A percentile compares a stretch with the other conserved stretches of the same genome.
These are phyloP conservation scores for Penicillium angulare DNA, from an alignment of 495 filamentous ascomycete species.

Conservation along the genomic window DNA sequence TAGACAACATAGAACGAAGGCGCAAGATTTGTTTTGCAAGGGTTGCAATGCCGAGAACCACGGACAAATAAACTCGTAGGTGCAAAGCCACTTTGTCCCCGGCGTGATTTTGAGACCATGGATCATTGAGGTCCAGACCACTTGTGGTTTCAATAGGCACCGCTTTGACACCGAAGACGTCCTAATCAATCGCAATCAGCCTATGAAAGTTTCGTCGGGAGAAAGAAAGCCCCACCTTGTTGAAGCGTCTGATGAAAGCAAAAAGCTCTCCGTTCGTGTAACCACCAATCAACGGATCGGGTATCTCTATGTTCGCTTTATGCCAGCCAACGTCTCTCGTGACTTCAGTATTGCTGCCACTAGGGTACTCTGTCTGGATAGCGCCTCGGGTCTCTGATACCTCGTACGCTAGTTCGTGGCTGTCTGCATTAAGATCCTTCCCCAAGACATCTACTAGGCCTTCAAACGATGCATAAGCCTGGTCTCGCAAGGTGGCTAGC, in stretches of 20 bases:
- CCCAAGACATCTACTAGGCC: neutral
- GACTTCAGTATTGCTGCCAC: conserved; percentile 32
- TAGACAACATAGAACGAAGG: no score
- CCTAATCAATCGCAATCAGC: conserved; percentile 37
- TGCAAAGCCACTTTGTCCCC: conserved; percentile 73
- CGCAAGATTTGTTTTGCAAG: conserved; percentile 67
- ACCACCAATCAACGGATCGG: conserved; percentile 63
- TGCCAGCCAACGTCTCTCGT: conserved; percentile 72
- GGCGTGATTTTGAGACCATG: conserved; percentile 74
- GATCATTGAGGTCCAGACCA: conserved; percentile 70
- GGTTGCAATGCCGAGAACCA: conserved; percentile 60
- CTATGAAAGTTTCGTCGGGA: neutral
- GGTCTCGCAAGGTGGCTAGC: conserved; percentile 2
- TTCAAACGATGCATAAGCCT: neutral
- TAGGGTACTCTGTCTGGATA: conserved; percentile 1
- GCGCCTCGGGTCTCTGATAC: neutral
- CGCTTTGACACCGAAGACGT: conserved; percentile 76
- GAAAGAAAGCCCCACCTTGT: conserved; percentile 54
- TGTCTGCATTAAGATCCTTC: conserved; percentile 3
- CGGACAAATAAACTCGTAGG: conserved; percentile 73
- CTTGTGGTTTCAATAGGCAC: conserved; percentile 46
- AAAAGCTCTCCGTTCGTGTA: conserved; percentile 73
- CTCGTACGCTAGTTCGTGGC: conserved; percentile 1
- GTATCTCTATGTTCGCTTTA: conserved; percentile 53
- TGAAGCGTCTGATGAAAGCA: conserved; percentile 69